Percentiles rank a stretch among this genome's conserved stretches.
These are phyloP conservation scores for Hypoxylon perforatum DNA, from an alignment of 495 filamentous ascomycete species.

Conservation along the genomic window DNA sequence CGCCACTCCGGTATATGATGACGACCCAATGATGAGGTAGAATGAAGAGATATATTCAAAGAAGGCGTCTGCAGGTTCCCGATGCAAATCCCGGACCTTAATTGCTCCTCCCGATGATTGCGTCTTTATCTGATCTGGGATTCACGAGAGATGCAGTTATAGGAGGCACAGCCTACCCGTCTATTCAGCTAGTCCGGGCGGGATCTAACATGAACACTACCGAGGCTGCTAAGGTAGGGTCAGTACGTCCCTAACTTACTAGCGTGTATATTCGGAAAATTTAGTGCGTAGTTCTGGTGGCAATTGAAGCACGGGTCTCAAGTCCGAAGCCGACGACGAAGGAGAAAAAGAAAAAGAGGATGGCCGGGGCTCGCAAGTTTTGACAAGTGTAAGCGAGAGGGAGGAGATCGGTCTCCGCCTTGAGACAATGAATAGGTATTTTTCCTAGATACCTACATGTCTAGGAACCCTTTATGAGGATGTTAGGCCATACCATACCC, in stretches of 20 bases:
- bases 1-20: conserved; percentile 5
- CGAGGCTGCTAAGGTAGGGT: neutral
- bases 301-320: conserved; percentile 8
- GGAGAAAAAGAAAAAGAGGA: conserved; percentile 13
- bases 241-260: conserved; percentile 1
- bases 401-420: conserved; percentile 6
- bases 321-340: conserved; percentile 15
- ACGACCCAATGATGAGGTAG: conserved; percentile 16
- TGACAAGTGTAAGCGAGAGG: conserved; percentile 7
- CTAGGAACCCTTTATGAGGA: too few species aligned
- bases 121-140: conserved; percentile 15
- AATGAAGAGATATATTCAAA: neutral
- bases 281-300: neutral
- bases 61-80: conserved; percentile 24
- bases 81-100: conserved; percentile 35
- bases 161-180: conserved; percentile 26
- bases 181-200: conserved; percentile 30
- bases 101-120: conserved; percentile 26
- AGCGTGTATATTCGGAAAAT: neutral
- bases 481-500: too few species aligned
- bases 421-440: conserved; percentile 10
- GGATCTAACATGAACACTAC: conserved; percentile 4
- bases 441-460: too few species aligned
- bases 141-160: conserved; percentile 17
- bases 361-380: conserved; percentile 8